Conservation (phyloP, 2,329 filamentous ascomycete species). For the Botrytis squamosa region DNA sequence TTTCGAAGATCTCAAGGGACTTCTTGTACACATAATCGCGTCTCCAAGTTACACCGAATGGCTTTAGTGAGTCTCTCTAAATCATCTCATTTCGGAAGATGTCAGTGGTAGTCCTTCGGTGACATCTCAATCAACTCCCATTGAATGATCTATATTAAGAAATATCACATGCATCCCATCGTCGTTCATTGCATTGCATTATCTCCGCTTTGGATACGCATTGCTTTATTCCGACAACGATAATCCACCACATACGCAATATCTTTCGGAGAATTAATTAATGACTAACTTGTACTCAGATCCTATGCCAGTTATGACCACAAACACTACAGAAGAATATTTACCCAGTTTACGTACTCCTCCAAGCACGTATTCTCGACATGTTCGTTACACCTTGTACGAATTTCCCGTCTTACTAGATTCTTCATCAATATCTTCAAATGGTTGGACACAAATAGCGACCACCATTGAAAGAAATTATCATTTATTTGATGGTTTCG, state of each 20-base stretch:
- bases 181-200: constrained; percentile 15
- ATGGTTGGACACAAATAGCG: constrained; percentile 70
- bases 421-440: constrained; percentile 68
- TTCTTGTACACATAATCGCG: background rate
- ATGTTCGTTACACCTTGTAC: constrained; percentile 64
- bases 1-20: constrained; percentile 1
- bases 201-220: constrained; percentile 2
- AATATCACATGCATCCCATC: background rate
- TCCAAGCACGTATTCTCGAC: constrained; percentile 60
- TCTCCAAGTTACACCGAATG: constrained; percentile 3
- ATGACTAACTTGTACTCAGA: constrained; percentile 28
- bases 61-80: background rate
- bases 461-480: constrained; percentile 60
- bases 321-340: constrained; percentile 31
- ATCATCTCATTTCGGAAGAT: background rate
- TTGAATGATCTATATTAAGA: background rate
- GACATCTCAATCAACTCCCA: background rate
- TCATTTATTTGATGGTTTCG: constrained; percentile 67
- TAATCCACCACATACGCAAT: constrained; percentile 10
- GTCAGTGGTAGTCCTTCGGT: background rate
- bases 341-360: constrained; percentile 54
- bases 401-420: constrained; percentile 69
- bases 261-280: constrained; percentile 3
- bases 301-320: constrained; percentile 37
- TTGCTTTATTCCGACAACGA: background rate